These are phyloP conservation scores for Mucor irregularis DNA, from an alignment of 371 early-diverging fungal genomes.

Conservation along the genomic window DNA sequence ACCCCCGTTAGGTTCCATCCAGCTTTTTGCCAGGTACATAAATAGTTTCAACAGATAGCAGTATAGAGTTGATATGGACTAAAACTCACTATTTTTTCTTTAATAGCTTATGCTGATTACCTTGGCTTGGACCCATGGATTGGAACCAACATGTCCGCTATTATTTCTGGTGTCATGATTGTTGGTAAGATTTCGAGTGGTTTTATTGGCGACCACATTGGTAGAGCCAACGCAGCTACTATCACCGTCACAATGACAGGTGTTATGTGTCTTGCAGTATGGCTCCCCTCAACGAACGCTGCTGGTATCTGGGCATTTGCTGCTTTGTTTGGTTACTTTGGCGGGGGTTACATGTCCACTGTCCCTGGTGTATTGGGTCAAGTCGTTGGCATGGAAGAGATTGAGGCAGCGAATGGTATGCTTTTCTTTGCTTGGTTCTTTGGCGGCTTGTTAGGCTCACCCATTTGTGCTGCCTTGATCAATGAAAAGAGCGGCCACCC, in stretches of 20 bases:
- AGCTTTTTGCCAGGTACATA: no score
- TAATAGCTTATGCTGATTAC: slow-evolving; percentile 35
- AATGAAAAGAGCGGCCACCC: slow-evolving; percentile 26
- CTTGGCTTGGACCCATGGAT: slow-evolving; percentile 31
- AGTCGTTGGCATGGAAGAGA: slow-evolving; percentile 42
- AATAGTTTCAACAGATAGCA: no score
- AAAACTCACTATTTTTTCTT: no score
- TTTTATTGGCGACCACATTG: slow-evolving; percentile 49
- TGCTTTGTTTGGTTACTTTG: slow-evolving; percentile 56
- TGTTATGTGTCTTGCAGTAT: slow-evolving; percentile 33
- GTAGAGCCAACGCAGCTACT: slow-evolving; percentile 55
- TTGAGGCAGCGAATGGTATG: slow-evolving; percentile 49
- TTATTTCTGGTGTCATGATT: slow-evolving; percentile 50
- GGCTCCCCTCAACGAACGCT: slow-evolving; percentile 37
- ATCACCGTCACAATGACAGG: slow-evolving; percentile 48
- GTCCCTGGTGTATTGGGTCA: slow-evolving; percentile 47
- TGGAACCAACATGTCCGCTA: slow-evolving; percentile 42
- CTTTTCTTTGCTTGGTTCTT: slow-evolving; percentile 6
- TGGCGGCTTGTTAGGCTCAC: not conserved
- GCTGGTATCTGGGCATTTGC: slow-evolving; percentile 39
- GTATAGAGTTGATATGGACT: no score
- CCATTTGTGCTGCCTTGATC: slow-evolving; percentile 13
- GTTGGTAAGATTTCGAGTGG: slow-evolving; percentile 47
- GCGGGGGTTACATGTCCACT: slow-evolving; percentile 56
- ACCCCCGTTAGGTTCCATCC: no score